Conservation (phyloP, 371 early-diverging fungal genomes). For the Dinochytrium kinnereticum region DNA sequence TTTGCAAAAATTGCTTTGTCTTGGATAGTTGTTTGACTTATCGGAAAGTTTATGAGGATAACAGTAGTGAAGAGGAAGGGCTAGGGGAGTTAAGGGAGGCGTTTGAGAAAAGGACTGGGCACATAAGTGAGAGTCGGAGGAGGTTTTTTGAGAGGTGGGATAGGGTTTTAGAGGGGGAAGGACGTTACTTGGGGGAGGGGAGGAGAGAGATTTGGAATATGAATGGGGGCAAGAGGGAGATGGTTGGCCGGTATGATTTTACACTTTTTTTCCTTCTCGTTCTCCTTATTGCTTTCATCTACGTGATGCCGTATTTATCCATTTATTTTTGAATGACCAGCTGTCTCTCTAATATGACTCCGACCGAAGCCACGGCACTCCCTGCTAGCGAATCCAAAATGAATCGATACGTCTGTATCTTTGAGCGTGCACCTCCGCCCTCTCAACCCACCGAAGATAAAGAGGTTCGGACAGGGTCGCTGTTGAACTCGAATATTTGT, state of each 20-base stretch:
- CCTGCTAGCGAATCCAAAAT: background rate
- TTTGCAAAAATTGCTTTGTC: constrained; percentile 74
- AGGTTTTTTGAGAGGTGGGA: constrained; percentile 85
- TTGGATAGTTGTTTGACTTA: constrained; percentile 70
- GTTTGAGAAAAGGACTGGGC: constrained; percentile 67
- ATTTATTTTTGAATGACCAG: constrained; percentile 20
- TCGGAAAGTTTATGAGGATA: constrained; percentile 44
- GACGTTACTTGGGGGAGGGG: constrained; percentile 68
- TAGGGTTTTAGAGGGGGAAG: constrained; percentile 76
- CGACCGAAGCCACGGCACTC: background rate
- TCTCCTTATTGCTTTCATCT: constrained; percentile 6
- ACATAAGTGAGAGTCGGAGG: constrained; percentile 62
- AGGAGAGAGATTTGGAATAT: constrained; percentile 85
- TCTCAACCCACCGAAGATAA: background rate
- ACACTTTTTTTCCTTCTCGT: no score
- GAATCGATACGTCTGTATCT: background rate
- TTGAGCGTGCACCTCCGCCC: background rate
- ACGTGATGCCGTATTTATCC: constrained; percentile 33
- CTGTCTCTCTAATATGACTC: constrained; percentile 15
- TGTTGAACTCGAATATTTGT: constrained; percentile 56
- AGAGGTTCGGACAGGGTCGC: constrained; percentile 8
- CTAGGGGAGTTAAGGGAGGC: constrained; percentile 46
- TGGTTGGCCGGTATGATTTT: constrained; percentile 36
- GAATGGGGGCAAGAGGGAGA: constrained; percentile 59
- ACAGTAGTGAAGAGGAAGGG: background rate